These are phyloP conservation scores for Aspergillus taichungensis DNA, from an alignment of 495 filamentous ascomycete species.

Conservation along the genomic window DNA sequence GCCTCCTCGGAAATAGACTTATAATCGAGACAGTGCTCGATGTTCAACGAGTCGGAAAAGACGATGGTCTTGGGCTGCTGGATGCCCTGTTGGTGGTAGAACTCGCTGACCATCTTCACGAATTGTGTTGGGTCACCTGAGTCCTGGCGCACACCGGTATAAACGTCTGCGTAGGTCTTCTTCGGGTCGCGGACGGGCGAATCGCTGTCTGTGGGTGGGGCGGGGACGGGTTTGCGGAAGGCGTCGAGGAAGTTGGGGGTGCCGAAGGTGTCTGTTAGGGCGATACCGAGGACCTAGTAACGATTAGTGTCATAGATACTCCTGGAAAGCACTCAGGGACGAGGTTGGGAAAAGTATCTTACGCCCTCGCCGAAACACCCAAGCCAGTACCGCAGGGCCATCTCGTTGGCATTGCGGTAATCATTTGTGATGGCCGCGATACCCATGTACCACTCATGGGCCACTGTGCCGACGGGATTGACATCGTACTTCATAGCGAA, in stretches of 20 bases:
- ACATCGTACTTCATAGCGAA: slow-evolving; percentile 87
- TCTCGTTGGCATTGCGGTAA: slow-evolving; percentile 75
- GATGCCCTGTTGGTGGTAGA: slow-evolving; percentile 73
- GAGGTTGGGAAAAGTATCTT: too few relatives aligned
- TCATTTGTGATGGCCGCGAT: slow-evolving; percentile 85
- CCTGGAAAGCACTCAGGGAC: too few relatives aligned
- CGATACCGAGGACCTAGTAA: slow-evolving; percentile 68
- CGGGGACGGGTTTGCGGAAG: slow-evolving; percentile 58
- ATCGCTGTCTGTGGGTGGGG: slow-evolving; percentile 17
- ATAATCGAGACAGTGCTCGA: slow-evolving; percentile 86
- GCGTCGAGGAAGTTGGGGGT: slow-evolving; percentile 81
- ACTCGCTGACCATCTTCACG: slow-evolving; percentile 72
- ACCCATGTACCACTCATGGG: slow-evolving; percentile 99
- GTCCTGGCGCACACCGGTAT: slow-evolving; percentile 85
- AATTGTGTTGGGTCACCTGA: slow-evolving; percentile 83
- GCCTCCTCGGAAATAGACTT: slow-evolving; percentile 69
- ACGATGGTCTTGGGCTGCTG: slow-evolving; percentile 82
- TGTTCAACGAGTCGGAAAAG: slow-evolving; percentile 93
- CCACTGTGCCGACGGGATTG: slow-evolving; percentile 81
- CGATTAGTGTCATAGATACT: too few relatives aligned
- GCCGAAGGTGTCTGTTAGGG: slow-evolving; percentile 96
- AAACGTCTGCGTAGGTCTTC: slow-evolving; percentile 74
- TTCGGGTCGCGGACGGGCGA: slow-evolving; percentile 13
- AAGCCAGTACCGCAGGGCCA: slow-evolving; percentile 78
- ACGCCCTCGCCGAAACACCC: slow-evolving; percentile 83